A percentile compares a stretch with the other conserved stretches of the same genome.
Conservation (phyloP, 1,139 yeast species). For the Eremothecium sinecaudum region DNA sequence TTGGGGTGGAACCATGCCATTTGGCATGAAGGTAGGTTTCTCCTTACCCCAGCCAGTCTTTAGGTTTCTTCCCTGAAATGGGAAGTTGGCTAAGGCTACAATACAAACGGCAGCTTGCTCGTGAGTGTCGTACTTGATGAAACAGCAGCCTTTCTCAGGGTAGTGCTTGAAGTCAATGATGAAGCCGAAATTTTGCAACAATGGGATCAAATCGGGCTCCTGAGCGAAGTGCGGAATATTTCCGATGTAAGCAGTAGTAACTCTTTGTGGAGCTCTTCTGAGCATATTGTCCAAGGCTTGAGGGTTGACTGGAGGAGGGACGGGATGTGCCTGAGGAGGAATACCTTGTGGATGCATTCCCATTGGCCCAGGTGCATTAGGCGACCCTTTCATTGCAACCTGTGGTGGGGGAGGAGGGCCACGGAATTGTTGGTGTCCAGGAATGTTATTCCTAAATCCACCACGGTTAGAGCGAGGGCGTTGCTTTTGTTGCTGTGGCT, state of each 20-base stretch:
- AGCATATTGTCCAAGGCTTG: slow-evolving; percentile 60
- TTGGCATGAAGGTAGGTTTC: slow-evolving; percentile 36
- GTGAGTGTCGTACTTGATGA: slow-evolving; percentile 77
- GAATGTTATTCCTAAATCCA: slow-evolving; percentile 21
- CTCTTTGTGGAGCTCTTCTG: slow-evolving; percentile 66
- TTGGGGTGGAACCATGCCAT: slow-evolving; percentile 8
- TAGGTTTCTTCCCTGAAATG: slow-evolving; percentile 67
- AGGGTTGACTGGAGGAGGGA: slow-evolving; percentile 35
- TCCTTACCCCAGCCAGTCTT: slow-evolving; percentile 87
- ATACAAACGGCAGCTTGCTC: slow-evolving; percentile 86
- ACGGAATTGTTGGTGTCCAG: slow-evolving; percentile 10
- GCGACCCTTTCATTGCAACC: slow-evolving; percentile 8
- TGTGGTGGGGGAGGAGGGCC: slow-evolving; percentile 10
- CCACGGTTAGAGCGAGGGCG: slow-evolving; percentile 20
- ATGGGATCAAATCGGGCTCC: slow-evolving; percentile 65
- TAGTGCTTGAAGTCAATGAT: slow-evolving; percentile 74
- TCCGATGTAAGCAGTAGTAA: slow-evolving; percentile 79
- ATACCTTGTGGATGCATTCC: slow-evolving; percentile 16
- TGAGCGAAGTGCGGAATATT: slow-evolving; percentile 71
- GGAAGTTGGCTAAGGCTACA: slow-evolving; percentile 67
- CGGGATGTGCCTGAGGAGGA: slow-evolving; percentile 21
- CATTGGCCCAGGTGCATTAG: slow-evolving; percentile 7
- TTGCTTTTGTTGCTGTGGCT: slow-evolving; percentile 31
- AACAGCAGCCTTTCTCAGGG: slow-evolving; percentile 52
- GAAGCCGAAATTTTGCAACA: slow-evolving; percentile 70